These are phyloP conservation scores for Trichoderma simmonsii DNA, from an alignment of 2,329 filamentous ascomycete genomes.

Conservation along the genomic window DNA sequence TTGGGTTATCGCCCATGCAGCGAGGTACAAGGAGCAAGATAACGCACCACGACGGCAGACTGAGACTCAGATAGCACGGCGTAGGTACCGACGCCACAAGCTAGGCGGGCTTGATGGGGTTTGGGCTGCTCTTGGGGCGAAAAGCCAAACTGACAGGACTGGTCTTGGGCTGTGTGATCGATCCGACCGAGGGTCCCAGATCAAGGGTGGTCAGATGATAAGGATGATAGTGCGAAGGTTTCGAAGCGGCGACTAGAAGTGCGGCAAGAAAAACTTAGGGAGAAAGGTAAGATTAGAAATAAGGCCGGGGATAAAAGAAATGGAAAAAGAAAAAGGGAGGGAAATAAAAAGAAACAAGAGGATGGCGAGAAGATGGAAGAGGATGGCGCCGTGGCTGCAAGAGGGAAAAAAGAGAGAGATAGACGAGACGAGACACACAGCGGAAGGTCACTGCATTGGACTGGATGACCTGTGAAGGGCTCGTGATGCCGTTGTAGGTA, in stretches of 20 bases:
- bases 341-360: background rate
- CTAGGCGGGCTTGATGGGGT: slow-evolving; percentile 5
- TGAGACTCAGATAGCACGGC: background rate
- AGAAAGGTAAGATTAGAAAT: background rate
- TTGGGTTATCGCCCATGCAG: slow-evolving; percentile 3
- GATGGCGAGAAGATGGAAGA: background rate
- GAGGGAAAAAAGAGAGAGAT: background rate
- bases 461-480: slow-evolving; percentile 17
- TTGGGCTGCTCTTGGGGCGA: slow-evolving; percentile 3
- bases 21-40: slow-evolving; percentile 9
- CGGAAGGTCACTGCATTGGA: slow-evolving; percentile 11
- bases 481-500: slow-evolving; percentile 15
- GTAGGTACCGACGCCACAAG: slow-evolving; percentile 16
- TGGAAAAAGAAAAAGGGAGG: background rate
- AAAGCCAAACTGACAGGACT: slow-evolving; percentile 9
- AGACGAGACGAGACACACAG: slow-evolving; percentile 12
- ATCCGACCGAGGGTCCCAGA: slow-evolving; percentile 14
- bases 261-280: background rate
- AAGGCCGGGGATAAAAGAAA: background rate
- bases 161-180: background rate
- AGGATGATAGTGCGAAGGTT: slow-evolving; percentile 8
- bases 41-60: slow-evolving; percentile 1
- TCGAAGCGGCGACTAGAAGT: background rate
- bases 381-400: slow-evolving; percentile 5
- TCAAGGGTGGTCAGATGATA: slow-evolving; percentile 16